Evolutionary conservation across 345 rosid genomes (phyloP), one percentile per base, ranked within the genome.

Genomic region (Sapria himalayana): DNA sequence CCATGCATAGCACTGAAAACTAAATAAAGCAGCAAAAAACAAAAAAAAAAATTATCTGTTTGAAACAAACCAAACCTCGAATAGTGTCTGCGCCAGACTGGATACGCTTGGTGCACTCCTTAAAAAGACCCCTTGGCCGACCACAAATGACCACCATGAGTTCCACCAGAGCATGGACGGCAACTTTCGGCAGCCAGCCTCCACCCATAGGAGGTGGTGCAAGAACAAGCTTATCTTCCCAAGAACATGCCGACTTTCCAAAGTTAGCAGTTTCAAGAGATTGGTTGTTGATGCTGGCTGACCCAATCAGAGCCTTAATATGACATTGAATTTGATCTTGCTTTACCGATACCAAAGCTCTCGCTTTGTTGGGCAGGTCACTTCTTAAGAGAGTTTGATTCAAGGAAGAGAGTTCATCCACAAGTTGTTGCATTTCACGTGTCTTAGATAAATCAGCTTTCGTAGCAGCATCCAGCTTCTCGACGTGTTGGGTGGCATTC

Each of bases 41-140:
- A 21, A 48, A 25, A 21, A 23, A 49, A 42, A 25, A 1, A 35
- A 19, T 12, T 14, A 19, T 29, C 5, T 29, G 24, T 3, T 11
- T 31, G n/a, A 32, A 15, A 16, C 18, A 40, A 21, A 19, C 14
- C 49, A 32, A 46, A 81, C 97, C 92, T 71, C 72, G 73, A 60
- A 76, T 72, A 15, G 60, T 69, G 22, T 65, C 73, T 69, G 79
- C 58, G 56, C 98, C 98, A 45, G 86, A 69, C 40, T 79, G 76
- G 11, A 89, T 76, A 45, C 98, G 92, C 61, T 75, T 79, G 12
- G 72, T 68, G 60, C 95, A 89, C 36, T 89, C 98, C 62, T 79
- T 89, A 52, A 82, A 89, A 43, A 61, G 69, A 50, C 98, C 98
- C 51, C 79, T 80, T 5, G 98, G 98, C 50, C 98, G 98, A 41